Evolutionary conservation across 805 yeast species (phyloP).

Genomic region (Nakazawaea ishiwadae): DNA sequence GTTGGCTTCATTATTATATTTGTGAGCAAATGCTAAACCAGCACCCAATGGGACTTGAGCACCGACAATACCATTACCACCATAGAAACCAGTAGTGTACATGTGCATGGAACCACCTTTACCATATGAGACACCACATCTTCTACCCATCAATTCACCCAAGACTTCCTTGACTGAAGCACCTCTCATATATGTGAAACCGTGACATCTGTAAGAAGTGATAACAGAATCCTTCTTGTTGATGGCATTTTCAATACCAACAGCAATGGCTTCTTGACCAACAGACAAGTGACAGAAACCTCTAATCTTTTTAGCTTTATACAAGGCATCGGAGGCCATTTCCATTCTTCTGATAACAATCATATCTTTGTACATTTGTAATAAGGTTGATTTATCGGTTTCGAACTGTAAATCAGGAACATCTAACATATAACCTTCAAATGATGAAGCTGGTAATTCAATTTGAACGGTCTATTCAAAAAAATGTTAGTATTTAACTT

Average conservation of each 20-base stretch:
- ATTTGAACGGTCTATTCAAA: constrained; percentile 32
- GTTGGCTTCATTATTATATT: constrained; percentile 73
- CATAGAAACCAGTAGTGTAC: constrained; percentile 93
- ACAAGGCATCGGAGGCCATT: constrained; percentile 97
- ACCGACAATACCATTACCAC: constrained; percentile 99
- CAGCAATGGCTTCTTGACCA: constrained; percentile 99
- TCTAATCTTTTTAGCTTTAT: constrained; percentile 97
- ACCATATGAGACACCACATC: constrained; percentile 93
- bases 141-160: constrained; percentile 96
- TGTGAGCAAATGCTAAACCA: constrained; percentile 97
- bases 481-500: constrained; percentile 3
- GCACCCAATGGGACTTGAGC: constrained; percentile 99
- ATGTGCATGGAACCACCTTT: constrained; percentile 99
- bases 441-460: constrained; percentile 73
- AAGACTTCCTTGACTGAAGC: constrained; percentile 83
- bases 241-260: constrained; percentile 95
- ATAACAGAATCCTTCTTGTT: constrained; percentile 81
- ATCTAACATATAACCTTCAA: constrained; percentile 78
- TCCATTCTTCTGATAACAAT: constrained; percentile 92
- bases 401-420: constrained; percentile 68
- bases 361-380: constrained; percentile 97
- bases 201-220: constrained; percentile 98
- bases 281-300: constrained; percentile 98
- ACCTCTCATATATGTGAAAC: constrained; percentile 96
- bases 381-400: constrained; percentile 73